Base-by-base conservation (phyloP, 2,329 filamentous ascomycete genomes). In the Thielaviopsis punctulata region DNA sequence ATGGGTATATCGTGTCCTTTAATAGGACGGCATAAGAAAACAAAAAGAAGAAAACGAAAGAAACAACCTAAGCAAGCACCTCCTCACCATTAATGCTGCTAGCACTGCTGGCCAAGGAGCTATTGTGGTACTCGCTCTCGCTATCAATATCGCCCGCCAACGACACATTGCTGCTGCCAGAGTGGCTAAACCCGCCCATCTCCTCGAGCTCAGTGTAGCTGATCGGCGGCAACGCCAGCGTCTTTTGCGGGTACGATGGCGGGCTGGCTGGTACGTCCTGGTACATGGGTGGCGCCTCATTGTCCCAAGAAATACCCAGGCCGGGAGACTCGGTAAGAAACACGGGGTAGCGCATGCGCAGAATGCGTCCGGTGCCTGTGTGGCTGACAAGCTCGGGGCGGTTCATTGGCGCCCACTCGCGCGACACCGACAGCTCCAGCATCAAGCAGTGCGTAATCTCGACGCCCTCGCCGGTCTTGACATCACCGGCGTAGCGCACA, bases 271-370 rank as follows among this genome's bases (percentile, higher is more conserved):
- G 89, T 43, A 96, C 88, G 62, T 96, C 87, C 66, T 92, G 84
- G 67, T 98, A 98, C 59, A 93, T 78, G 1, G 90, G 90, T 12
- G 90, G 90, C 62, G 86, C 81, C 70, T 98, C 90, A 67, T 95
- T 90, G 60, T 96, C 90, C 90, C 92, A 98, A 59, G 84, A 86
- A 60, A 98, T 89, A 49, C 90, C 89, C 63, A 95, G 76, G 18
- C 90, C 90, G 19, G 78, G 77, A 55, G 86, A 78, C 68, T 94
- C 84, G 3, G 89, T 95, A 52, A 96, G 75, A 53, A 80, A 72
- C 51, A 92, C 73, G 60, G 77, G 79, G 70, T 95, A 96, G 64
- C 94, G 86, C 76, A 95, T 95, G 58, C 90, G 78, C 56, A 98
- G 72, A 50, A 96, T 90, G 57, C 90, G 79, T 0, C 90, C 92